These are phyloP conservation scores for Fistulina hepatica DNA, from an alignment of 1,284 basidiomycete genomes.

Conservation along the genomic window DNA sequence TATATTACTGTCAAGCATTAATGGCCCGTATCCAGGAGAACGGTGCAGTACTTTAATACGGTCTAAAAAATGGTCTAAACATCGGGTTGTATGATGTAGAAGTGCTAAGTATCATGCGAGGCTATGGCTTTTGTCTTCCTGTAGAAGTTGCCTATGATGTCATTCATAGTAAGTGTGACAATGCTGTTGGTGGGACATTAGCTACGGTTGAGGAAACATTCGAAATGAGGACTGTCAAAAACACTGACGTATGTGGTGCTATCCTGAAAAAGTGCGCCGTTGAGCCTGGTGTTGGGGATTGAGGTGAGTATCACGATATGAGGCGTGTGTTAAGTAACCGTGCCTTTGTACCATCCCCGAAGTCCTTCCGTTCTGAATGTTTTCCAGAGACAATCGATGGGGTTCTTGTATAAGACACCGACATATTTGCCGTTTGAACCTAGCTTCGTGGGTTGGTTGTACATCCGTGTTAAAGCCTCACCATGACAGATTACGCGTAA, in stretches of 20 bases:
- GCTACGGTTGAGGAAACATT: background rate
- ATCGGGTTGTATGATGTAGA: no score
- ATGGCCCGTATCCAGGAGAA: no score
- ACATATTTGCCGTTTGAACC: constrained; percentile 65
- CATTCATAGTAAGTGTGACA: constrained; percentile 79
- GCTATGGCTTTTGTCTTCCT: constrained; percentile 33
- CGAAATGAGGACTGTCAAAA: constrained; percentile 1
- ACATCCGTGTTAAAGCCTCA: constrained; percentile 87
- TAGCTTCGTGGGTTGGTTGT: constrained; percentile 81
- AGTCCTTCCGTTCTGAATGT: constrained; percentile 87
- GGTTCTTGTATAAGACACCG: constrained; percentile 81
- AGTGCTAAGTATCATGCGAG: no score
- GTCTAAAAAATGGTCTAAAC: no score
- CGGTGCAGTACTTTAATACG: no score
- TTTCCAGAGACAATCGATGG: constrained; percentile 94
- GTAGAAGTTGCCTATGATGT: constrained; percentile 73
- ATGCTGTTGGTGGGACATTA: constrained; percentile 35
- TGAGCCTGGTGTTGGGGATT: constrained; percentile 48
- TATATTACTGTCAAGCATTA: no score
- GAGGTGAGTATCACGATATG: background rate
- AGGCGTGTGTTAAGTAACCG: constrained; percentile 1
- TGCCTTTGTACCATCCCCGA: constrained; percentile 87
- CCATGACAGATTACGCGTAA: constrained; percentile 7
- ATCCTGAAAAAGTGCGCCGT: constrained; percentile 89
- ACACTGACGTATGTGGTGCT: constrained; percentile 76